These are phyloP conservation scores for Biancaea sappan DNA, from an alignment of 306 rosid species.

Conservation along the genomic window DNA sequence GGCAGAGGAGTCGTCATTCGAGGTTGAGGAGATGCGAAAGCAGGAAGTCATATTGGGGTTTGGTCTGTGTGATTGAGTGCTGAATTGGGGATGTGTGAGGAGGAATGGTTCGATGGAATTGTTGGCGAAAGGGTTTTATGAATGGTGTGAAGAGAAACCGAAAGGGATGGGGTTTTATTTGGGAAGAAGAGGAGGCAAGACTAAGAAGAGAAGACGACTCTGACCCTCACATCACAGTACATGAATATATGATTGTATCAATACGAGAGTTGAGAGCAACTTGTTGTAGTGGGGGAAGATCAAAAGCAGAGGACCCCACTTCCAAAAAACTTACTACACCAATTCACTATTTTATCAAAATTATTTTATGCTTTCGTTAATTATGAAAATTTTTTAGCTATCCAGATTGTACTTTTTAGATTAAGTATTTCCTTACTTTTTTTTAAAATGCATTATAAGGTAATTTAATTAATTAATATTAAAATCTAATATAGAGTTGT, in stretches of 20 bases:
- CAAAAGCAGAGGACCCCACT: background rate
- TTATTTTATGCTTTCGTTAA: background rate
- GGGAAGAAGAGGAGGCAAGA: background rate
- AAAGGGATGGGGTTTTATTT: background rate
- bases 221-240: background rate
- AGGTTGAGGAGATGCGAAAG: constrained; percentile 47
- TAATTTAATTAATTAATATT: too few species aligned
- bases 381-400: too few species aligned
- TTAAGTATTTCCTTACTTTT: too few species aligned
- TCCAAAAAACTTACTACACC: too few species aligned
- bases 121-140: background rate
- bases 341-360: background rate
- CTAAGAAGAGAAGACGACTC: background rate
- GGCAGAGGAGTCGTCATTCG: constrained; percentile 14
- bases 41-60: constrained; percentile 35
- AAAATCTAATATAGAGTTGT: too few species aligned
- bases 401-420: too few species aligned
- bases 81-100: constrained; percentile 39
- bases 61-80: background rate
- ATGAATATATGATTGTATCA: too few species aligned
- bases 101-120: background rate
- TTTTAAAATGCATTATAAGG: too few species aligned
- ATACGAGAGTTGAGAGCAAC: background rate
- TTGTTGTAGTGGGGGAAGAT: too few species aligned
- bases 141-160: background rate